Evolutionary conservation across 768 basidiomycete species (phyloP), one percentile per base, ranked within the genome.

Genomic region (Grammothele lineata): DNA sequence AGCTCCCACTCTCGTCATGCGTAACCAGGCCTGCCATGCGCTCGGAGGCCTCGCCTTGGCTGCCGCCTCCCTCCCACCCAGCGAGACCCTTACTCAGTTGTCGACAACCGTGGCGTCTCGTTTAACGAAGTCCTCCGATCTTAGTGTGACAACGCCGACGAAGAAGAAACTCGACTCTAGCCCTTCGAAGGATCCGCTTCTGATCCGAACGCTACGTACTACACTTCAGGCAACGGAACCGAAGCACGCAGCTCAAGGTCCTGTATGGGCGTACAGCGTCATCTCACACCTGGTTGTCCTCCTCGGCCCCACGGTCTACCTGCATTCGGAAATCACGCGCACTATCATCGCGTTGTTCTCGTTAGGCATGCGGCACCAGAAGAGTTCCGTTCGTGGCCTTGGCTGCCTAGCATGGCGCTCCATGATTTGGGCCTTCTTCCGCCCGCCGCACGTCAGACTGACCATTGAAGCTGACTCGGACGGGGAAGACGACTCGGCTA

Each of bases 251-350:
- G 84, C 86, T 1, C 83, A 88, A 57, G 86, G 87, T 1, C 87
- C 89, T 8, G 80, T 85, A 1, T 91, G 89, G 89, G 82, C 76
- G 4, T 68, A 87, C 43, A 76, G 75, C 49, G 82, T 88, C 25
- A 66, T 89, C 2, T 79, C 83, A 0, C 72, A 73, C 50, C 66
- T 90, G 42, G 70, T 87, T 37, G 78, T 83, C 32, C 67, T 91
- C n/a, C 70, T 87, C 3, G 78, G 84, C 1, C 73, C 82, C 3
- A 66, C 67, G 3, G 65, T 85, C 19, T 77, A 65, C 48, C 67
- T 70, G 30, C 70, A 78, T 45, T 44, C 58, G 25, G 69, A 68
- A 39, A 60, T 78, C 18, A 70, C 70, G 26, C 71, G 75, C 11
- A 65, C 69, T 22, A 60, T 86, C 15, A 68, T 71, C 12, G 70